Conservation (phyloP, 2,329 filamentous ascomycete genomes). For the Diaporthe vexans region DNA sequence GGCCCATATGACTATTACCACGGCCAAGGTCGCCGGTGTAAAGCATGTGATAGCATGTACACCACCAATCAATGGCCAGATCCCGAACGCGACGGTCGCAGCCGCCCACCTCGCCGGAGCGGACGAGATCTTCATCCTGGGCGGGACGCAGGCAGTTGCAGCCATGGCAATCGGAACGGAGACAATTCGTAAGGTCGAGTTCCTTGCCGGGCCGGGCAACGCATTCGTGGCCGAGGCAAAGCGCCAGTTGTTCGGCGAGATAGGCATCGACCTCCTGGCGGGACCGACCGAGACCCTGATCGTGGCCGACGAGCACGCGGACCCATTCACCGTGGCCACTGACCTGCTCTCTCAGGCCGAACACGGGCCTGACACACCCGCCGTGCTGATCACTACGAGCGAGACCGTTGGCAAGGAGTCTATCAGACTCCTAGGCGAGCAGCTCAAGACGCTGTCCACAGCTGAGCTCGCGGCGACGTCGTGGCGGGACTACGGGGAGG, state of each 20-base stretch:
- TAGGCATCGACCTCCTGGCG: constrained; percentile 68
- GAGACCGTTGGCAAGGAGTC: constrained; percentile 54
- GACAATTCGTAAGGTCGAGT: constrained; percentile 63
- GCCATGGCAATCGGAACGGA: constrained; percentile 66
- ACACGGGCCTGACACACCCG: constrained; percentile 66
- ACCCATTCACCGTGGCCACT: constrained; percentile 60
- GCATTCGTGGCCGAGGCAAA: constrained; percentile 69
- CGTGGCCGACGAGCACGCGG: constrained; percentile 61
- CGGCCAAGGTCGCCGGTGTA: constrained; percentile 67
- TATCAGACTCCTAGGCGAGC: constrained; percentile 53
- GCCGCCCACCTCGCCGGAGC: constrained; percentile 65
- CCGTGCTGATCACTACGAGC: constrained; percentile 63
- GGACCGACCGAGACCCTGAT: constrained; percentile 67
- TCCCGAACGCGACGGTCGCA: constrained; percentile 64
- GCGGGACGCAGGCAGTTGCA: constrained; percentile 66
- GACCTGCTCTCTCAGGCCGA: constrained; percentile 65
- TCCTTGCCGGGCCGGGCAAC: constrained; percentile 67
- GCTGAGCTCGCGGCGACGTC: constrained; percentile 57
- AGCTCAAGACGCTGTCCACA: constrained; percentile 58
- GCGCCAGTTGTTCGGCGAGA: constrained; percentile 65
- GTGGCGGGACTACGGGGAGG: constrained; percentile 62
- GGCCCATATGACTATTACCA: constrained; percentile 69
- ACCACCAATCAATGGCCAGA: constrained; percentile 62
- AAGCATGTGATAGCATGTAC: constrained; percentile 65
- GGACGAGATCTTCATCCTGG: constrained; percentile 65